These are phyloP conservation scores for Berkeleyomyces basicola DNA, from an alignment of 2,329 filamentous ascomycete species.

Conservation along the genomic window DNA sequence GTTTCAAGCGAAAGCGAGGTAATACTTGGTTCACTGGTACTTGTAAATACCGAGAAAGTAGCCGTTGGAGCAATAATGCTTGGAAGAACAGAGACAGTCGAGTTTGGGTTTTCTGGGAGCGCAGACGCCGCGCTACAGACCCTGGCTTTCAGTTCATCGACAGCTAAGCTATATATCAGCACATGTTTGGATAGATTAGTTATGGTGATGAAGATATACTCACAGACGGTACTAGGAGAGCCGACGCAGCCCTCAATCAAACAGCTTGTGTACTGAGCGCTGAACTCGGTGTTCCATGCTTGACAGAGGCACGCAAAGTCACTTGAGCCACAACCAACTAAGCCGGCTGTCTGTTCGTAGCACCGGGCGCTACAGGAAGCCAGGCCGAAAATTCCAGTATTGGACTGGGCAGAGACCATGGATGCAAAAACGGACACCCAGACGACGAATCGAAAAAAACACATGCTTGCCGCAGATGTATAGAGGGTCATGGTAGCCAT, in stretches of 20 bases:
- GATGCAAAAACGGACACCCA: not conserved
- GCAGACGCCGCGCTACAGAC: not conserved
- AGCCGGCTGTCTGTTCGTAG: constrained; percentile 9
- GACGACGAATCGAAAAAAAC: not conserved
- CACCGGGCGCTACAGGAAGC: constrained; percentile 11
- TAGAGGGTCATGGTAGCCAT: too few species aligned
- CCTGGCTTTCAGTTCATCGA: not conserved
- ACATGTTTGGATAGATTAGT: not conserved
- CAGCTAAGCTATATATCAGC: not conserved
- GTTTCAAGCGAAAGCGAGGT: not conserved
- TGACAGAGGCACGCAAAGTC: constrained; percentile 12
- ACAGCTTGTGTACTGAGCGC: constrained; percentile 12
- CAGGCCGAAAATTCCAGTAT: constrained; percentile 6
- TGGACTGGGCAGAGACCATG: not conserved
- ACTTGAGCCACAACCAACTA: constrained; percentile 7
- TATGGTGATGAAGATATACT: not conserved
- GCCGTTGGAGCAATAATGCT: not conserved
- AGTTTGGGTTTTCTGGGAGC: not conserved
- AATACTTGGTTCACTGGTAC: not conserved
- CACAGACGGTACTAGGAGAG: constrained; percentile 2
- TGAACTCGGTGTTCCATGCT: constrained; percentile 7
- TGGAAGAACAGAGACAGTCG: not conserved
- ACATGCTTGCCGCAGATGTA: too few species aligned
- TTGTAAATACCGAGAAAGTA: not conserved
- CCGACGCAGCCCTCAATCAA: constrained; percentile 14